Evolutionary conservation across 805 yeast species (phyloP), one percentile per base, ranked within the genome.

Genomic region (Teunomyces aglyptinius): DNA sequence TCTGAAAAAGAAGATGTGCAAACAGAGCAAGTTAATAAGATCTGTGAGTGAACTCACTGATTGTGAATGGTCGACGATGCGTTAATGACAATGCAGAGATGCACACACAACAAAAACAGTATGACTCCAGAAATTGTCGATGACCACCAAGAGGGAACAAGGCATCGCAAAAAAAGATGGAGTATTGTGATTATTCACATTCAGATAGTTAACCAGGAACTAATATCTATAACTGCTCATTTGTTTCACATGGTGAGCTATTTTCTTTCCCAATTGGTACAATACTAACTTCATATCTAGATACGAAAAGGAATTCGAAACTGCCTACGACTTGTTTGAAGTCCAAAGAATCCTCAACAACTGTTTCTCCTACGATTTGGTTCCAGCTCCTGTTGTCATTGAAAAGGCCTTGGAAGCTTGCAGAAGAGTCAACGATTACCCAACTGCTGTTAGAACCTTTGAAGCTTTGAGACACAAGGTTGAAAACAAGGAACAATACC

Each of bases 361-460:
- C 78, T 90, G 96, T 73, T 94, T 94, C 78, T 88, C 98, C 12
- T 94, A 94, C 78, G 99, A 94, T 75, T 82, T 94, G 71, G 99
- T 94, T 47, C 99, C 99, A 57, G 92, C 99, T 26, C 99, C 99
- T 57, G 82, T 86, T 52, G 98, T 94, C 53, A 80, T 94, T 64
- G 96, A 89, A 75, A 88, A 86, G 74, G 99, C 99, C 41, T 80
- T 94, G 67, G 84, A 88, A 76, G 99, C 99, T 41, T 91, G 97
- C 60, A 91, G 99, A 84, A 89, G 98, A 76, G 98, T 94, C 58
- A 89, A 94, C 74, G 99, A 94, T 77, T 89, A 89, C 76, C 97
- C 99, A 51, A 91, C 98, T 50, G 99, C 99, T 47, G 94, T 90
- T 58, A 88, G 99, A 77, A 96, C 96, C 47, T 94, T 94, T 63